These are phyloP conservation scores for Mycena maculata DNA, from an alignment of 768 basidiomycete species.

Conservation along the genomic window DNA sequence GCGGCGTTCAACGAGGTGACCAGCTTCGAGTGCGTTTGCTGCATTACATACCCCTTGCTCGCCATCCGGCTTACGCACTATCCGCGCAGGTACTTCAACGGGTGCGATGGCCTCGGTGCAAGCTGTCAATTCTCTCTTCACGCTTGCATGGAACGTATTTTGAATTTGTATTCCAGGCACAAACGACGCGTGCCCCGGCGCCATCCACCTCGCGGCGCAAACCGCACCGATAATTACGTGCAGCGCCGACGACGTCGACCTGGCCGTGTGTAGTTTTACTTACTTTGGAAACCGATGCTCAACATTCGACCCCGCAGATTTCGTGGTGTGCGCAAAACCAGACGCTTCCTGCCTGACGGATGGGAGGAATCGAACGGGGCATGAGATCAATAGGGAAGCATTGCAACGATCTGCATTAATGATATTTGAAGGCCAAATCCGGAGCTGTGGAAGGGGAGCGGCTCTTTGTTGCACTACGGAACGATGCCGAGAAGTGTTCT, in stretches of 20 bases:
- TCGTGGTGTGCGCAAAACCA: no score
- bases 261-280: not conserved
- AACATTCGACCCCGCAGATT: not conserved
- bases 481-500: no score
- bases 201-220: not conserved
- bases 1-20: not conserved
- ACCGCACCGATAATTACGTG: not conserved
- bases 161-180: not conserved
- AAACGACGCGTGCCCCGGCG: not conserved
- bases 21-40: constrained; percentile 6
- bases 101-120: constrained; percentile 1
- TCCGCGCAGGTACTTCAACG: not conserved
- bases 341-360: no score
- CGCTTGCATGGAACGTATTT: not conserved
- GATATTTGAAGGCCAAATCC: no score
- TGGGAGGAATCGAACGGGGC: no score
- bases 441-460: no score
- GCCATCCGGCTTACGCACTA: not conserved
- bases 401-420: no score
- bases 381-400: no score
- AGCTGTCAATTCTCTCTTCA: not conserved
- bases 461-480: no score
- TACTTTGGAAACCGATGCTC: not conserved
- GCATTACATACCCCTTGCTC: not conserved
- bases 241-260: not conserved